Evolutionary conservation across 345 rosid species (phyloP), one percentile per base, ranked within the genome.

Genomic region (Moricandia moricandioides): DNA sequence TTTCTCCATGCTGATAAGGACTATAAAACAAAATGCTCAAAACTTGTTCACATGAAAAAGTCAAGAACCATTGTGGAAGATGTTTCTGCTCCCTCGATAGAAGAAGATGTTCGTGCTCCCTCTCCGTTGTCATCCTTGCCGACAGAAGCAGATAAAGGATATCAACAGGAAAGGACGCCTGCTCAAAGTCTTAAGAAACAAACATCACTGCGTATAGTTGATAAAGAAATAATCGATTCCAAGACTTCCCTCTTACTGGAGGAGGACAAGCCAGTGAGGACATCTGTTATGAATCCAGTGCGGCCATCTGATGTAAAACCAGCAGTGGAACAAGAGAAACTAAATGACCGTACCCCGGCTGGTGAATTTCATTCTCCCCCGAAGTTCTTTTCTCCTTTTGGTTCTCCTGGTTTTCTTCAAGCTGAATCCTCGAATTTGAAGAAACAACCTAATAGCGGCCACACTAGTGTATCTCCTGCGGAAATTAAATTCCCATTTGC

Each of bases 1-100:
- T 87, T 92, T 76, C 90, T 90, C 79, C 83, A 90, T 82, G 82
- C 74, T 72, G 99, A 89, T 43, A 79, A 71, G 75, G 99, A 90
- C 74, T 94, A 82, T 71, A 90, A 92, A 64, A 90, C 93, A 67
- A 91, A 81, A 82, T 84, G 89, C 75, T 94, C 98, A 67, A 85
- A 82, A 76, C 96, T 91, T 71, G 96, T 94, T 81, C 90, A 88
- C 76, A 76, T 54, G 76, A 94, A 91, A 81, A 88, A 78, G 85
- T 90, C 92, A 27, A 76, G 74, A 75, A 85, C 70, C 27, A 88
- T 94, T 64, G 84, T 80, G 64, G 87, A 82, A 65, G 93, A 94
- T 89, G 87, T 94, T 59, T 83, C 80, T 62, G 60, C 79, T 79
- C 67, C 84, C 55, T 56, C 70, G 8, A 84, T 88, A 63, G 83